A percentile compares a stretch with the other conserved stretches of the same genome.
phyloP scores from a whole-genome alignment of 2,329 filamentous ascomycete species.

The Pseudocercospora crystallina region DNA sequence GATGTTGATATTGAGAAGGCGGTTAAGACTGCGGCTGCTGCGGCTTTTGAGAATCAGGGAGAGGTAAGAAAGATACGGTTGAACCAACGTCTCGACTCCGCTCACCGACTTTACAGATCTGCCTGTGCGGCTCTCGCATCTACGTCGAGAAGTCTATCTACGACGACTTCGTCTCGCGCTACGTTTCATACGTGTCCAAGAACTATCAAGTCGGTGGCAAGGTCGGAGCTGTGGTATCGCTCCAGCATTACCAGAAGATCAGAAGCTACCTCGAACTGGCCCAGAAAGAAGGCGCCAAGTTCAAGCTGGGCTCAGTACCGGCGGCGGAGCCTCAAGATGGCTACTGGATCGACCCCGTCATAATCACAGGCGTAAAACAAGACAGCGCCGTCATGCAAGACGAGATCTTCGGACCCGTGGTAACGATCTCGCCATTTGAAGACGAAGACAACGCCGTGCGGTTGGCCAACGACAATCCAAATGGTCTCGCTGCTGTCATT shows the following conservation, averaged over 20 bases:
- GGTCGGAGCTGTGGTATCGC: conserved; percentile 13
- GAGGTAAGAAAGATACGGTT: too few species aligned
- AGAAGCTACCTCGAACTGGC: conserved; percentile 12
- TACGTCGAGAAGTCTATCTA: conserved; percentile 13
- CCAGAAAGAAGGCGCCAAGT: conserved; percentile 8
- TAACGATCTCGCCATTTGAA: conserved; percentile 36
- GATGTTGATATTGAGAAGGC: conserved; percentile 46
- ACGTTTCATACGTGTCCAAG: conserved; percentile 4
- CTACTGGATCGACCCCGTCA: conserved; percentile 47
- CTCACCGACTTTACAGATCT: conserved; percentile 7
- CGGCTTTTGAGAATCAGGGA: conserved; percentile 18
- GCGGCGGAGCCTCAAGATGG: conserved; percentile 26
- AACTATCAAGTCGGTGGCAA: not conserved
- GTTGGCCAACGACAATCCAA: conserved; percentile 33
- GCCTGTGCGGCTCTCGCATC: conserved; percentile 13
- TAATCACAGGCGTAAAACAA: conserved; percentile 46
- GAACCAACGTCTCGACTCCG: too few species aligned
- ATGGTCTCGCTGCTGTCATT: conserved; percentile 15
- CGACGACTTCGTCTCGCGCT: conserved; percentile 7
- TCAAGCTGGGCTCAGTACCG: conserved; percentile 7
- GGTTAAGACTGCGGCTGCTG: conserved; percentile 10
- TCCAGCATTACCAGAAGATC: conserved; percentile 12
- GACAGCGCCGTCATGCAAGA: conserved; percentile 36
- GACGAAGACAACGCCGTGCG: conserved; percentile 36
- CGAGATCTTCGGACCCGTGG: conserved; percentile 40